These are phyloP conservation scores for Isabelozyma rhagii DNA, from an alignment of 805 yeast genomes.

Conservation along the genomic window DNA sequence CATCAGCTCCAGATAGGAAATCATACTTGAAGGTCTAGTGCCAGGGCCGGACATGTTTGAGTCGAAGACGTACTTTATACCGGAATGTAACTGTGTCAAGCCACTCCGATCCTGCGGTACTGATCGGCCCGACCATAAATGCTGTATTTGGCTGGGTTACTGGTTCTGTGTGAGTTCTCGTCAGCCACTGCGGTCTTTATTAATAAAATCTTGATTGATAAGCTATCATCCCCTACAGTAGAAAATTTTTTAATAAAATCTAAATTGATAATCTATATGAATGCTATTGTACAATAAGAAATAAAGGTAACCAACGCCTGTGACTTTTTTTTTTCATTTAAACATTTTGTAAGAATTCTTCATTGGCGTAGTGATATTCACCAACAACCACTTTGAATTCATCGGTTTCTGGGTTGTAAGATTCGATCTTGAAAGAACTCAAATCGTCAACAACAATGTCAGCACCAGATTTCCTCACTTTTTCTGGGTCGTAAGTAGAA, in stretches of 20 bases:
- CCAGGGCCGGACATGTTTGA: too few relatives aligned
- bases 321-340: neutral
- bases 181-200: too few relatives aligned
- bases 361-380: constrained; percentile 43
- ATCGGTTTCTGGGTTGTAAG: constrained; percentile 45
- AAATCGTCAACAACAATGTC: constrained; percentile 77
- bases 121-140: too few relatives aligned
- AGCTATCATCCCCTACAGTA: neutral
- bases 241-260: neutral
- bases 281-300: neutral
- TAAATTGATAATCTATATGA: constrained; percentile 1
- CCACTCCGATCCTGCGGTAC: too few relatives aligned
- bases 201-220: neutral
- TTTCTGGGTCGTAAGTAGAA: constrained; percentile 69
- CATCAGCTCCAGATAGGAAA: too few relatives aligned
- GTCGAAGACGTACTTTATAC: too few relatives aligned
- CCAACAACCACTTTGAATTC: constrained; percentile 39
- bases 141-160: too few relatives aligned
- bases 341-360: constrained; percentile 30
- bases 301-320: neutral
- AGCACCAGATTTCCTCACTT: constrained; percentile 74
- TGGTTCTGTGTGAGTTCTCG: too few relatives aligned
- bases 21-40: too few relatives aligned
- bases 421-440: constrained; percentile 55
- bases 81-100: too few relatives aligned